Evolutionary conservation across 345 rosid species (phyloP).

Genomic region (Lepidium aucheri): DNA sequence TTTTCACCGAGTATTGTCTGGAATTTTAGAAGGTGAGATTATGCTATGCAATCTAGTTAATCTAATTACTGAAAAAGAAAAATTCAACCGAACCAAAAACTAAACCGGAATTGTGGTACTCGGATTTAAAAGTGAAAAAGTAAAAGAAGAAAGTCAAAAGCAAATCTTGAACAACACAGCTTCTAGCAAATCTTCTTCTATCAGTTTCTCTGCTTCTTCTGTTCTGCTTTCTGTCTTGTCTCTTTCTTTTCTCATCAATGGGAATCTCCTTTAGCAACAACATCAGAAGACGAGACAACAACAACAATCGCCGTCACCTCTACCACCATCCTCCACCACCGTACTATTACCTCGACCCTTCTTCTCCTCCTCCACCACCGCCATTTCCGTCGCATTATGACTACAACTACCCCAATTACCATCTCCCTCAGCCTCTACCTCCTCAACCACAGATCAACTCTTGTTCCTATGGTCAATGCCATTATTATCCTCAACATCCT

Average conservation of each 20-base stretch:
- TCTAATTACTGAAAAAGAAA: too few species aligned
- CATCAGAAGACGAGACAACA: conserved; percentile 60
- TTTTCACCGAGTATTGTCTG: too few species aligned
- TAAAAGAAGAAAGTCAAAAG: conserved; percentile 1
- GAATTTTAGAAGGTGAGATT: too few species aligned
- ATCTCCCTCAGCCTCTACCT: conserved; percentile 26
- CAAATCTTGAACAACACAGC: conserved; percentile 15
- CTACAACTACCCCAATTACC: conserved; percentile 15
- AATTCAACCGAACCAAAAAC: background rate
- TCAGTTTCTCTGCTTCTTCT: conserved; percentile 7
- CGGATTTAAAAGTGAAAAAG: background rate
- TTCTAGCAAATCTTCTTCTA: conserved; percentile 1
- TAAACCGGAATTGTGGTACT: background rate
- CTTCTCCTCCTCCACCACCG: conserved; percentile 31
- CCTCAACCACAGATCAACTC: conserved; percentile 33
- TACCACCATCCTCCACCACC: conserved; percentile 34
- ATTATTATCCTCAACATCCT: conserved; percentile 26
- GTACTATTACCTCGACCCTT: conserved; percentile 31
- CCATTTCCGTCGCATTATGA: conserved; percentile 27
- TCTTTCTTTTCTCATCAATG: conserved; percentile 32
- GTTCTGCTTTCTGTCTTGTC: conserved; percentile 11
- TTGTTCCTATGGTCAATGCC: conserved; percentile 41
- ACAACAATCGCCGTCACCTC: conserved; percentile 23
- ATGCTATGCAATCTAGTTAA: too few species aligned
- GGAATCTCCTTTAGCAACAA: conserved; percentile 61